These are phyloP conservation scores for Aureococcus anophagefferens DNA, from an alignment of 108 stramenopile species.

Conservation along the genomic window DNA sequence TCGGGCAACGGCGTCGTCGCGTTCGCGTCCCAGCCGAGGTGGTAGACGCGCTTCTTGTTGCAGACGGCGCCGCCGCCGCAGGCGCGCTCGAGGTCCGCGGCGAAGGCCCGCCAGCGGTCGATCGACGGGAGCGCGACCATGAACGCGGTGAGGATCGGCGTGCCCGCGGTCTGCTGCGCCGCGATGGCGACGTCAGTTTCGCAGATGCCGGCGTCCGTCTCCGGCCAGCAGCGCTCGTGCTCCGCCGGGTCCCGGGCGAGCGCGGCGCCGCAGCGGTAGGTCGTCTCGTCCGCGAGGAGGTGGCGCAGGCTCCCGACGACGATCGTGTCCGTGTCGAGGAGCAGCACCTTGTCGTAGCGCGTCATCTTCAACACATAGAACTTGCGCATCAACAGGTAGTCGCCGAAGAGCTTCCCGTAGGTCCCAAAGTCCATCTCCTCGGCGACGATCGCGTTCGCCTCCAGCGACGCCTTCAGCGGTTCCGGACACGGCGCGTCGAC, in stretches of 20 bases:
- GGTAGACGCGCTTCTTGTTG: background rate
- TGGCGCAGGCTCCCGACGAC: background rate
- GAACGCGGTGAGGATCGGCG: background rate
- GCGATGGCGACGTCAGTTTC: background rate
- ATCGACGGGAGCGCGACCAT: background rate
- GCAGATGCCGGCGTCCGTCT: no score
- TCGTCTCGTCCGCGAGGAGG: no score
- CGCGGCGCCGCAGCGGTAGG: no score
- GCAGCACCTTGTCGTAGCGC: background rate
- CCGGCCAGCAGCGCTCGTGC: no score
- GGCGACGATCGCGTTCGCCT: background rate
- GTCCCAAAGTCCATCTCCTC: background rate
- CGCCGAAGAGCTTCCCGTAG: background rate
- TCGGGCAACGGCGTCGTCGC: background rate
- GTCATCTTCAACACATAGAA: background rate
- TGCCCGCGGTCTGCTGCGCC: background rate
- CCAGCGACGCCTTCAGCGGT: background rate
- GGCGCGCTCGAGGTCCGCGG: background rate
- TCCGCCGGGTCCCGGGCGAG: no score
- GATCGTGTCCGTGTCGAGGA: background rate
- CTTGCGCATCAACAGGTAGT: background rate
- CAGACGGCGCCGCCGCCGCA: background rate
- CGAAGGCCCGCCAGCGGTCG: background rate
- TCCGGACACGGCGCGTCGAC: background rate
- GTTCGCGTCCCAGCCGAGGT: background rate